Base-by-base conservation (phyloP, 495 filamentous ascomycete species). In the Tuber calosporum region DNA sequence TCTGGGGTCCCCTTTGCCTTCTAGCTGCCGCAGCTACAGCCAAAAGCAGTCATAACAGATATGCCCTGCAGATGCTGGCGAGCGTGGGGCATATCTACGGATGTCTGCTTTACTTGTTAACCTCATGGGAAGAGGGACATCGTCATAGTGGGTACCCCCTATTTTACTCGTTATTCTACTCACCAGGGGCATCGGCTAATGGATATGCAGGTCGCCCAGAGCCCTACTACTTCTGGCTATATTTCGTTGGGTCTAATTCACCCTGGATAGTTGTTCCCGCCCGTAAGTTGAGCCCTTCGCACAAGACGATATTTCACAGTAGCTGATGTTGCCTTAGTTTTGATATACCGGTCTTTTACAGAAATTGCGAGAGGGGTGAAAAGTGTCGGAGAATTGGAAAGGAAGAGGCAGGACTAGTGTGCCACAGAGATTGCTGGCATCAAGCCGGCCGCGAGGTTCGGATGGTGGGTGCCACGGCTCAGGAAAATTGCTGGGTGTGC, bases 1-100 rank as follows among this genome's bases (percentile, higher is more conserved):
- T 87, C 77, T 96, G 92, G 92, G 93, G 92, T 2, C 93, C 93
- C 9, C 84, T 95, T n/a, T 94, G 88, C 79, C 88, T 93, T 75
- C 73, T 86, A 30, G 87, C 89, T 41, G 90, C 89, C 22, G 84
- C 85, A 70, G 79, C 89, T 76, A 90, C 92, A 73, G 85, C 86
- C 70, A 85, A 80, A 15, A 83, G 85, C 38, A 87, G 88, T 79
- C 86, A 87, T 37, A 80, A 90, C 53, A 88, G 92, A 30, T 89
- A 95, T 81, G 86, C 91, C 4, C 82, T 93, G 45, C 93, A 94
- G 79, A 80, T 89, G 38, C 83, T 92, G 68, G 89, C n/a, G 69
- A 78, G 89, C 76, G 83, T 93, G 74, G 92, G 89, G 67, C 93
- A 97, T 82, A 86, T 96, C 17, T 97, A 96, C 82, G 92, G 93